Conservation (phyloP, 2,329 filamentous ascomycete genomes). For the Aaosphaeria pasadenensis region DNA sequence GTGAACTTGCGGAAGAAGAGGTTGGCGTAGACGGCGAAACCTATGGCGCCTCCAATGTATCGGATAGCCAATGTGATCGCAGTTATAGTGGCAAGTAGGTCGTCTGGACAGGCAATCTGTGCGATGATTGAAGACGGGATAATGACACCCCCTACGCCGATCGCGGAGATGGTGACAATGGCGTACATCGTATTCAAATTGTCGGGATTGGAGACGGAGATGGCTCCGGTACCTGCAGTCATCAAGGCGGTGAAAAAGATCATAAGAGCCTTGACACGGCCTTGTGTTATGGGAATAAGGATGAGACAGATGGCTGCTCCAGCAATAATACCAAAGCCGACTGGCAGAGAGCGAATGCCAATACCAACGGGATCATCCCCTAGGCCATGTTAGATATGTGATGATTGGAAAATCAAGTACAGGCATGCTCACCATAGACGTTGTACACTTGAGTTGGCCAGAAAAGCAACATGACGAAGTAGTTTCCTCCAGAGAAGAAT, state of each 20-base stretch:
- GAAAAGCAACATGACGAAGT: slow-evolving; percentile 32
- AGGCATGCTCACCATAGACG: slow-evolving; percentile 23
- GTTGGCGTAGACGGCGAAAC: slow-evolving; percentile 52
- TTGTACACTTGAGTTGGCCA: slow-evolving; percentile 34
- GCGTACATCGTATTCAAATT: slow-evolving; percentile 56
- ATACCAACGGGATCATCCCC: slow-evolving; percentile 59
- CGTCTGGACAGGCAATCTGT: slow-evolving; percentile 67
- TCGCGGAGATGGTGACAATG: slow-evolving; percentile 58
- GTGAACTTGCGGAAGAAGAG: slow-evolving; percentile 27
- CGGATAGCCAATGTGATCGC: slow-evolving; percentile 68
- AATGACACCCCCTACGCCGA: slow-evolving; percentile 67
- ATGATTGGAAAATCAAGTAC: background rate
- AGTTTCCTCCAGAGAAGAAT: slow-evolving; percentile 33
- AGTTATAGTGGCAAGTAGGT: slow-evolving; percentile 67
- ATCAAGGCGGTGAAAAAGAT: slow-evolving; percentile 59
- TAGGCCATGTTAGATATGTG: slow-evolving; percentile 6
- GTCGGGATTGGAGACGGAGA: slow-evolving; percentile 50
- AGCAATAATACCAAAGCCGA: slow-evolving; percentile 61
- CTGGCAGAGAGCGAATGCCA: slow-evolving; percentile 63
- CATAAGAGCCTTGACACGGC: slow-evolving; percentile 59
- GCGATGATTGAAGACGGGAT: slow-evolving; percentile 67
- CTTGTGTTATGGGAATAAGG: slow-evolving; percentile 56
- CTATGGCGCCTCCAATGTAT: slow-evolving; percentile 64
- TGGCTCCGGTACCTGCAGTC: slow-evolving; percentile 61
- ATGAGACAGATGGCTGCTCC: slow-evolving; percentile 60